Evolutionary conservation across 148 eudicot species (phyloP).

Genomic region (Silene uniflora): DNA sequence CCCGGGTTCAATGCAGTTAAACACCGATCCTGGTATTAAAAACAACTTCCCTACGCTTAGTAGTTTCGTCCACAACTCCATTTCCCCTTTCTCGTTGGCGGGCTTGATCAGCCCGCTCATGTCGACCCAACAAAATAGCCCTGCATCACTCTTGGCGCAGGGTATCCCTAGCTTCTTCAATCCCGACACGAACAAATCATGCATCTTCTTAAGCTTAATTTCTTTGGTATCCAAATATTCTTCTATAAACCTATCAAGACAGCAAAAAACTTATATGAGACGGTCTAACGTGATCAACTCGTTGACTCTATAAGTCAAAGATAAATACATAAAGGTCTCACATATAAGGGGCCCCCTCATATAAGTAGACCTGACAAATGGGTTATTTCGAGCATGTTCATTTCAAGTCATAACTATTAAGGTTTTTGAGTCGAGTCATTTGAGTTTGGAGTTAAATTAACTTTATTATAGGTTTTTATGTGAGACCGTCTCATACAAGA

Average conservation of each 20-base stretch:
- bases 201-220: constrained; percentile 20
- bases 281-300: background rate
- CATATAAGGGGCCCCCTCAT: too few relatives aligned
- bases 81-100: constrained; percentile 78
- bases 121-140: constrained; percentile 84
- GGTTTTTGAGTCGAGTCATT: too few relatives aligned
- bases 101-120: constrained; percentile 66
- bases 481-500: background rate
- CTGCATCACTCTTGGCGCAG: constrained; percentile 67
- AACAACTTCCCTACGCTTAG: constrained; percentile 65
- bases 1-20: constrained; percentile 92
- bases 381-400: too few relatives aligned
- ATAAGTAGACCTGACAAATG: too few relatives aligned
- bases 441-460: too few relatives aligned
- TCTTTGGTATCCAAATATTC: background rate
- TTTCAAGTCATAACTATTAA: too few relatives aligned
- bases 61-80: constrained; percentile 85
- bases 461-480: background rate
- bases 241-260: constrained; percentile 19
- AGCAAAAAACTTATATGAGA: constrained; percentile 4
- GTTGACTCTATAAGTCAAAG: too few relatives aligned
- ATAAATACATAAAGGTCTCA: too few relatives aligned
- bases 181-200: constrained; percentile 61
- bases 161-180: constrained; percentile 58
- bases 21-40: constrained; percentile 77